Base-by-base conservation (phyloP, 2,329 filamentous ascomycete genomes). In the Calonectria montana region DNA sequence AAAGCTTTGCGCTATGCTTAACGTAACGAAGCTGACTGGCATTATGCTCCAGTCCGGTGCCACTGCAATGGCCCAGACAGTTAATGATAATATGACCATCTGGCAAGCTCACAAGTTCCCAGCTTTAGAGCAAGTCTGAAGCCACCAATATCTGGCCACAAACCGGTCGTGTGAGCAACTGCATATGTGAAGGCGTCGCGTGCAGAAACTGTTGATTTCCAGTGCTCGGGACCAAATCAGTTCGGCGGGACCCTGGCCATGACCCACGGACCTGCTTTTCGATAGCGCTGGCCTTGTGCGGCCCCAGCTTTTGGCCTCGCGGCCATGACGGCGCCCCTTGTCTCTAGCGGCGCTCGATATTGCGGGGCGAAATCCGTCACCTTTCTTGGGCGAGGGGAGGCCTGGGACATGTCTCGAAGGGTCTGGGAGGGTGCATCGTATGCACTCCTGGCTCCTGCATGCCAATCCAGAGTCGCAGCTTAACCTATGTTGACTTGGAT, bases 361-460 rank as follows among this genome's bases (percentile, higher is more conserved):
- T 71, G 69, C 57, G 57, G 64, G 64, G 65, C 65, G 37, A 25
- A 53, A 59, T 31, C 45, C 27, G 47, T 55, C 21, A 35, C n/a
- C n/a, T 50, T 48, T 53, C 35, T 43, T 45, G 47, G 39, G n/a
- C 27, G 27, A 59, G 45, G 31, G 35, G 39, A 37, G 37, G 37
- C 55, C 41, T 43, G 57, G 37, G 35, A 13, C 25, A 50, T 70
- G 57, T 67, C 65, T 67, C 41, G 35, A 47, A 67, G 47, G 65
- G 25, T 13, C 62, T 45, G 29, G 62, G 9, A 12, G 39, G 25
- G 57, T 16, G 13, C n/a, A 21, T 48, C 62, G 35, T 27, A 78
- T 79, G 77, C 76, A 79, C 77, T 78, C 77, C 77, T 78, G 72
- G 68, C 71, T 79, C 76, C 75, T 78, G 77, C 77, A 78, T 78